phyloP scores from a whole-genome alignment of 2,329 filamentous ascomycete genomes.

The Arthrobotrys conoides region DNA sequence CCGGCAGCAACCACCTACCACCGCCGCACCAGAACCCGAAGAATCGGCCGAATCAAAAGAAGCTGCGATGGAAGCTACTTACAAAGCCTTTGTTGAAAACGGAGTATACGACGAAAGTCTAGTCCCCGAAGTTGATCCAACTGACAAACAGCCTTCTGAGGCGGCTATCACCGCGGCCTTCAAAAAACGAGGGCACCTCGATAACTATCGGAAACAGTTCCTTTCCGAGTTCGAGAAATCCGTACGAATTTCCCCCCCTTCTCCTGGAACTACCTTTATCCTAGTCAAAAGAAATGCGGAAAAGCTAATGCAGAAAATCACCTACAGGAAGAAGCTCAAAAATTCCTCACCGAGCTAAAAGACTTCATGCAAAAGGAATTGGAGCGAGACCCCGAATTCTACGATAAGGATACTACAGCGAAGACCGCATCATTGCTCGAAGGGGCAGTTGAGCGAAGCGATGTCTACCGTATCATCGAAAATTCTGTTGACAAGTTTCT shows the following conservation, averaged over 20 bases:
- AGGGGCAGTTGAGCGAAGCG: slow-evolving; percentile 81
- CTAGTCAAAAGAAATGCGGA: neutral
- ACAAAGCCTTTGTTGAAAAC: slow-evolving; percentile 8
- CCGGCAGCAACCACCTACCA: neutral
- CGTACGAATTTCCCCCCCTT: slow-evolving; percentile 19
- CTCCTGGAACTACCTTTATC: neutral
- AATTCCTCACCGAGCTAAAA: slow-evolving; percentile 47
- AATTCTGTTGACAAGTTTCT: slow-evolving; percentile 62
- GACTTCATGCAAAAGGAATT: slow-evolving; percentile 56
- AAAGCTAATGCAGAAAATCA: slow-evolving; percentile 10
- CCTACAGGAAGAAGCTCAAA: slow-evolving; percentile 37
- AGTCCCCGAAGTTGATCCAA: slow-evolving; percentile 32
- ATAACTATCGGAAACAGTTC: slow-evolving; percentile 52
- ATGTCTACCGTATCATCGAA: slow-evolving; percentile 73
- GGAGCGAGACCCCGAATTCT: slow-evolving; percentile 53
- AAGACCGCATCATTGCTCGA: slow-evolving; percentile 84
- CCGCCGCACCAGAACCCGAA: slow-evolving; percentile 6
- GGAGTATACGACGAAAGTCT: slow-evolving; percentile 23
- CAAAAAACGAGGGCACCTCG: slow-evolving; percentile 58
- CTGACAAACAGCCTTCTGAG: slow-evolving; percentile 52
- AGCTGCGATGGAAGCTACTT: neutral
- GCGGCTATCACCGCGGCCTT: slow-evolving; percentile 43
- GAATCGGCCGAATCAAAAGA: slow-evolving; percentile 18
- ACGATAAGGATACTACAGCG: slow-evolving; percentile 58
- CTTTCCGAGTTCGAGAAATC: slow-evolving; percentile 55